Percentiles rank a stretch among this genome's conserved stretches.
phyloP scores from a whole-genome alignment of 805 yeast genomes.

The Lachancea nothofagi region DNA sequence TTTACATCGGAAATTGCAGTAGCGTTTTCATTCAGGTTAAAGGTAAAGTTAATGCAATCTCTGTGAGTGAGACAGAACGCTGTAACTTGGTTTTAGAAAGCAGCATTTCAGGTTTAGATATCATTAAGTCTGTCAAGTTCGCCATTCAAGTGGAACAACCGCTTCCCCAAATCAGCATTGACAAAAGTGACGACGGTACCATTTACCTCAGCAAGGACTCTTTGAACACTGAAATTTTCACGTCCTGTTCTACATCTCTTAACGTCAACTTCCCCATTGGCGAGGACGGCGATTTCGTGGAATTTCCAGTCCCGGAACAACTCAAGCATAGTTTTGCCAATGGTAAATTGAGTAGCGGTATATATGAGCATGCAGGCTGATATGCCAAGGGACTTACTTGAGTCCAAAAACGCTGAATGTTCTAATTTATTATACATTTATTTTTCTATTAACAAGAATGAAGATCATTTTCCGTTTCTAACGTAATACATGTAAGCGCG shows the following conservation, averaged over 20 bases:
- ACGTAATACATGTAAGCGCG: slow-evolving; percentile 92
- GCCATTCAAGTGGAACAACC: slow-evolving; percentile 82
- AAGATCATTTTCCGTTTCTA: slow-evolving; percentile 51
- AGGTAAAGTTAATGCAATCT: slow-evolving; percentile 88
- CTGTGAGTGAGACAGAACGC: slow-evolving; percentile 65
- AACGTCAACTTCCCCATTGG: slow-evolving; percentile 77
- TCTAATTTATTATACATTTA: slow-evolving; percentile 4
- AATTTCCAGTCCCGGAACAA: slow-evolving; percentile 88
- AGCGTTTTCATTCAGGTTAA: slow-evolving; percentile 72
- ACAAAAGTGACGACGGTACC: slow-evolving; percentile 82
- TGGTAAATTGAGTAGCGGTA: slow-evolving; percentile 60
- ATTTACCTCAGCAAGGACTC: slow-evolving; percentile 71
- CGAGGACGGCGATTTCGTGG: slow-evolving; percentile 68
- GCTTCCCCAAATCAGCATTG: slow-evolving; percentile 79
- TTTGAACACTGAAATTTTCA: slow-evolving; percentile 70
- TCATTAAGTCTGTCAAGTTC: slow-evolving; percentile 73
- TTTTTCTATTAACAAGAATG: slow-evolving; percentile 6
- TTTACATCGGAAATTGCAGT: slow-evolving; percentile 77
- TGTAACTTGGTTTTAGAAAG: slow-evolving; percentile 78
- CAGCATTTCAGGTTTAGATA: slow-evolving; percentile 80
- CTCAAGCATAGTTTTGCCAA: slow-evolving; percentile 61
- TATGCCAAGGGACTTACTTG: neutral
- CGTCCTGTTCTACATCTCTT: slow-evolving; percentile 79
- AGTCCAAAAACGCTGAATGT: neutral
- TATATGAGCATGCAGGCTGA: slow-evolving; percentile 80